Percentiles rank a stretch among this genome's conserved stretches.
phyloP scores from a whole-genome alignment of 177 flowering plant genomes.

The Vitis hybrid region DNA sequence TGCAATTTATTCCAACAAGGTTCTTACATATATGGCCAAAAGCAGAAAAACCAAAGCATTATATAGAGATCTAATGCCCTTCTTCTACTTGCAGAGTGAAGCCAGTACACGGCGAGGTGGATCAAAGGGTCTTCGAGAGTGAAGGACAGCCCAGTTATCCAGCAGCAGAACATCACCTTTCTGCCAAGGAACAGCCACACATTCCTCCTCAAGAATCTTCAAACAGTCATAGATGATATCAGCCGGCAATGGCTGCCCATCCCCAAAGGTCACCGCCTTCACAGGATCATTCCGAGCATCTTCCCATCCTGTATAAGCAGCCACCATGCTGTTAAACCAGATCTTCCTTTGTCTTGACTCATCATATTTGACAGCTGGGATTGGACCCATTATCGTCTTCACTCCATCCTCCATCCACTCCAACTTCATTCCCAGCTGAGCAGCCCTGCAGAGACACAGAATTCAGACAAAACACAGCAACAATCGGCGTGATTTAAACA shows the following conservation, averaged over 20 bases:
- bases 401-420: constrained; percentile 81
- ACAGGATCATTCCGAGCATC: constrained; percentile 66
- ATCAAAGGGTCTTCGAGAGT: constrained; percentile 61
- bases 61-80: no score
- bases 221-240: constrained; percentile 64
- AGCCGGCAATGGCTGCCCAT: constrained; percentile 72
- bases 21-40: no score
- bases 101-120: constrained; percentile 86
- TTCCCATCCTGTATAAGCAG: constrained; percentile 82
- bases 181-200: constrained; percentile 82
- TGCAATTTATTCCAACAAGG: no score
- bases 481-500: no score
- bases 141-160: constrained; percentile 92
- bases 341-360: constrained; percentile 61
- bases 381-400: constrained; percentile 80
- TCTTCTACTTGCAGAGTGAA: constrained; percentile 73
- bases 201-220: constrained; percentile 69
- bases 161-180: constrained; percentile 75
- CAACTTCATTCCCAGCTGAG: constrained; percentile 73
- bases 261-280: constrained; percentile 72
- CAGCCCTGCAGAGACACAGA: constrained; percentile 51
- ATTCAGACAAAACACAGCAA: no score
- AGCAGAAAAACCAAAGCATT: no score
- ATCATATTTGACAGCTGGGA: constrained; percentile 74
- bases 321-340: constrained; percentile 93